These are phyloP conservation scores for Pseudomonodictys pantanalensis DNA, from an alignment of 495 filamentous ascomycete genomes.

Conservation along the genomic window DNA sequence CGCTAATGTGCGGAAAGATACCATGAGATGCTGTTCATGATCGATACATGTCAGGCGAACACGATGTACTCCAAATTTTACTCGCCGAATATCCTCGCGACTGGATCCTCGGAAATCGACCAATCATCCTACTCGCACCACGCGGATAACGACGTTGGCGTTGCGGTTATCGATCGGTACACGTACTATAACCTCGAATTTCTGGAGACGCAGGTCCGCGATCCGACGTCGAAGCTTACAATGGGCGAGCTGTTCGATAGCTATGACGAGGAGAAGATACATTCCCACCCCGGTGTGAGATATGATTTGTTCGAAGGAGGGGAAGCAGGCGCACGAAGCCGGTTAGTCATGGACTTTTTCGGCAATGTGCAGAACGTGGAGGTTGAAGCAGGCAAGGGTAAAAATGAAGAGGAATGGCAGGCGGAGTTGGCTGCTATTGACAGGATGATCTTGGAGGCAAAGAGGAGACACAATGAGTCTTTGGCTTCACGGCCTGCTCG, in stretches of 20 bases:
- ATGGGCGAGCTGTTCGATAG: conserved; percentile 92
- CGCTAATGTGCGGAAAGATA: conserved; percentile 48
- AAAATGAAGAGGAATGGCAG: conserved; percentile 32
- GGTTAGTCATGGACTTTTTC: conserved; percentile 92
- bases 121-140: conserved; percentile 95
- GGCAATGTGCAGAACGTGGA: conserved; percentile 97
- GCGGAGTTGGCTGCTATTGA: conserved; percentile 32
- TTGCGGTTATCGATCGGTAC: conserved; percentile 96
- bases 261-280: conserved; percentile 92
- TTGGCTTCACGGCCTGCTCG: conserved; percentile 34
- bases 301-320: conserved; percentile 90
- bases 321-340: conserved; percentile 65
- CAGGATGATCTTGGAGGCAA: conserved; percentile 30
- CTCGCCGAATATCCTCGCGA: conserved; percentile 94
- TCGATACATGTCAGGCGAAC: conserved; percentile 98
- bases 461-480: conserved; percentile 33
- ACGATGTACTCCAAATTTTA: conserved; percentile 99
- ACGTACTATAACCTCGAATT: conserved; percentile 99
- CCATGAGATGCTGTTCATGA: conserved; percentile 98
- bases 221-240: conserved; percentile 76
- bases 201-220: conserved; percentile 83
- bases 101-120: conserved; percentile 87
- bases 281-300: conserved; percentile 83
- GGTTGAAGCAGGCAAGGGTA: conserved; percentile 54
- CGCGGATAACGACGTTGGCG: conserved; percentile 95